These are phyloP conservation scores for Mycena floridula DNA, from an alignment of 768 basidiomycete genomes.

Conservation along the genomic window DNA sequence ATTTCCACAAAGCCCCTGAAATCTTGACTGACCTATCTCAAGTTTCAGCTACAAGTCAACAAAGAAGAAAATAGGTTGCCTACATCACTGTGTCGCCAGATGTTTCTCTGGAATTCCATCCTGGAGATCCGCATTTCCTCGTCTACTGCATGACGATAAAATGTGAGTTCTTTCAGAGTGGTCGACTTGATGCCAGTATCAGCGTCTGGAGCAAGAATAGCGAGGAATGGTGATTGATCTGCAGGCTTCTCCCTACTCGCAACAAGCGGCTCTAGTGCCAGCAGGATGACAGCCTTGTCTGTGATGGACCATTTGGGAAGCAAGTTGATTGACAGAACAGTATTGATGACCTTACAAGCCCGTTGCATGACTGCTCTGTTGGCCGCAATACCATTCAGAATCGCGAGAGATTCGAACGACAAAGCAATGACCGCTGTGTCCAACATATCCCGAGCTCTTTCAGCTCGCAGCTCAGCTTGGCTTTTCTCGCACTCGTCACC, in stretches of 20 bases:
- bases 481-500: conserved; percentile 38
- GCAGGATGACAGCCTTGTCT: conserved; percentile 62
- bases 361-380: conserved; percentile 59
- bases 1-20: neutral
- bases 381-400: conserved; percentile 55
- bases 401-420: conserved; percentile 61
- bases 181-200: conserved; percentile 62
- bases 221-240: conserved; percentile 28
- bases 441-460: conserved; percentile 57
- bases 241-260: conserved; percentile 24
- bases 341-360: conserved; percentile 44
- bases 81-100: conserved; percentile 73
- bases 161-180: conserved; percentile 32
- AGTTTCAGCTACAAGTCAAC: too few relatives aligned
- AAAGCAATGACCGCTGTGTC: conserved; percentile 66
- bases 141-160: conserved; percentile 6
- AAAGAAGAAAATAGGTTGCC: conserved; percentile 16
- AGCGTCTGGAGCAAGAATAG: conserved; percentile 38
- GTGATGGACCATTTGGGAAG: conserved; percentile 46
- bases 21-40: neutral
- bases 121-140: conserved; percentile 16
- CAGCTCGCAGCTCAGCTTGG: conserved; percentile 41
- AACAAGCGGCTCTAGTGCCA: conserved; percentile 62
- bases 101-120: conserved; percentile 40
- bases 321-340: conserved; percentile 32